Base-by-base conservation (phyloP, 2,329 filamentous ascomycete genomes). In the Daldinia sp. region DNA sequence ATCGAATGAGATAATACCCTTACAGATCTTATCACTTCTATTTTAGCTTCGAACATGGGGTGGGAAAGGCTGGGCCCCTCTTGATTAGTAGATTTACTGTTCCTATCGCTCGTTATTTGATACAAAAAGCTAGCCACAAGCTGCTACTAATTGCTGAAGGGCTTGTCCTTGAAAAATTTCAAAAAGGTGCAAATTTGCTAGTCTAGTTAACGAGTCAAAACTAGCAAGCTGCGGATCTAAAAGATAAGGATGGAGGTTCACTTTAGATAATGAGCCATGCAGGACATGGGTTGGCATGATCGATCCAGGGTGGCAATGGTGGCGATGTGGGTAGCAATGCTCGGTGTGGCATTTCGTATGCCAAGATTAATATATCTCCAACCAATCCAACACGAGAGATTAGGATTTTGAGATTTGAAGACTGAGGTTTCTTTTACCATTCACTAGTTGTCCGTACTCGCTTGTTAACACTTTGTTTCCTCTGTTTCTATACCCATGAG, bases 1-100 rank as follows among this genome's bases (percentile, higher is more conserved):
- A 75, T 76, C 65, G 70, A 54, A 74, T 75, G 72, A 56, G 68
- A 74, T 72, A 73, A 74, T 73, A 66, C 35, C 55, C 20, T 51
- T 37, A 50, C 37, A 58, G 67, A 60, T 59, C 71, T 74, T 74
- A 74, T 74, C 73, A 72, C 54, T 15, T 54, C 18, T 37, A 35
- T 26, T 54, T 33, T 33, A 37, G 60, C 53, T 33, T 56, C 46
- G 23, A 62, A 28, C 55, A 55, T 42, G 64, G 63, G 23, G 46
- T 23, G 13, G 13, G 63, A 23, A 23, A 23, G 13, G 18, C 4
- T 6, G 44, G 20, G n/a, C 6, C 23, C 23, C 23, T 50, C 20
- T 50, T 30, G 46, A n/a, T 50, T 46, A 30, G 26, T 50, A 50
- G 46, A 30, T 50, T 30, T 50, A 18, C 13, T n/a, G 6, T 50